A percentile compares a stretch with the other conserved stretches of the same genome.
Conservation (phyloP, 1,139 yeast species). For the Groenewaldozyma auringiensis region DNA sequence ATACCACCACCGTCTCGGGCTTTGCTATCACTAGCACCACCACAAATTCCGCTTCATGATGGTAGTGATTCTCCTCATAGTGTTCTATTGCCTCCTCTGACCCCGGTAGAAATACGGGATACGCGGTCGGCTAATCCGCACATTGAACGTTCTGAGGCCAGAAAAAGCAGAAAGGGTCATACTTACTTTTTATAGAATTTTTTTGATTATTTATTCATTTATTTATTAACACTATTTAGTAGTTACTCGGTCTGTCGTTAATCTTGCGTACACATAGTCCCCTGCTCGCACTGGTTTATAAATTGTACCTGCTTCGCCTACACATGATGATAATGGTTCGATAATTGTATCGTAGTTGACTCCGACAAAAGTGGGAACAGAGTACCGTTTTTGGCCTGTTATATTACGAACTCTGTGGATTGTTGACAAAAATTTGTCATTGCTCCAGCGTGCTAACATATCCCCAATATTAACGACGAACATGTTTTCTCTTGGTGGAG, state of each 20-base stretch:
- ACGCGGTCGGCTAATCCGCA: not conserved
- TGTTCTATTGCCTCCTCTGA: not conserved
- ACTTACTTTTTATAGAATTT: not conserved
- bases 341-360: conserved; percentile 23
- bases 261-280: conserved; percentile 7
- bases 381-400: conserved; percentile 25
- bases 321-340: conserved; percentile 20
- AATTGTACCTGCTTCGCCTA: conserved; percentile 6
- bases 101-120: not conserved
- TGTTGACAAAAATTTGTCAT: conserved; percentile 29
- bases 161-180: not conserved
- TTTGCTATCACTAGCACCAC: not conserved
- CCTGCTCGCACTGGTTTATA: conserved; percentile 8
- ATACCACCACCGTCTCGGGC: not conserved
- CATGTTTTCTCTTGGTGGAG: conserved; percentile 27
- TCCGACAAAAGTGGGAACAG: conserved; percentile 29
- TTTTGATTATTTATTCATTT: not conserved
- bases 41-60: not conserved
- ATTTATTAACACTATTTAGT: not conserved
- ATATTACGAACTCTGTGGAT: conserved; percentile 30
- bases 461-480: conserved; percentile 34
- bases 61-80: not conserved
- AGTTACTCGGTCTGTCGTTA: conserved; percentile 2
- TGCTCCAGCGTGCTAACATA: conserved; percentile 29
- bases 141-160: not conserved